These are phyloP conservation scores for Populus hybrid DNA, from an alignment of 441 rosid genomes.

Conservation along the genomic window DNA sequence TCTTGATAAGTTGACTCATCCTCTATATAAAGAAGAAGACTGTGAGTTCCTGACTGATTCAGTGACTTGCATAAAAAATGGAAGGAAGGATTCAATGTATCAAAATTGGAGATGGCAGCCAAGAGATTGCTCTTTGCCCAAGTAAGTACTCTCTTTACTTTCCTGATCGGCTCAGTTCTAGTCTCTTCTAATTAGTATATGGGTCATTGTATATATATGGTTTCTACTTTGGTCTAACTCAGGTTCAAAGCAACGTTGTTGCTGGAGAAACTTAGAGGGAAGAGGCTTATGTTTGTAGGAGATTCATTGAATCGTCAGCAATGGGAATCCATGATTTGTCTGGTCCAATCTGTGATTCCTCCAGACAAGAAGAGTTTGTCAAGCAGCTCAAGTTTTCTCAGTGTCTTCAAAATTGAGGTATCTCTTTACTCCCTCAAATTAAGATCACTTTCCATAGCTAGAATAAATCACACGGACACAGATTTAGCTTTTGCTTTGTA, in stretches of 20 bases:
- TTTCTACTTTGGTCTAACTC: background rate
- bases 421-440: background rate
- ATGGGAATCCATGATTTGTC: conserved; percentile 87
- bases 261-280: conserved; percentile 65
- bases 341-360: conserved; percentile 69
- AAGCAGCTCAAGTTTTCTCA: conserved; percentile 33
- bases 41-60: conserved; percentile 63
- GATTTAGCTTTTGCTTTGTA: background rate
- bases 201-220: background rate
- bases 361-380: conserved; percentile 51
- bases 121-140: conserved; percentile 65
- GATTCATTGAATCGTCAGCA: conserved; percentile 79
- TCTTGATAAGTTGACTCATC: conserved; percentile 49
- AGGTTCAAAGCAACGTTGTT: conserved; percentile 68
- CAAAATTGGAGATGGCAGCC: conserved; percentile 95
- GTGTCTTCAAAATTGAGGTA: conserved; percentile 61
- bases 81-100: conserved; percentile 66
- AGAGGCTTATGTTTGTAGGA: conserved; percentile 89
- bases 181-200: background rate
- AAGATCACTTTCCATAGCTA: background rate
- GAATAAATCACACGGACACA: too few species aligned
- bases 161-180: background rate
- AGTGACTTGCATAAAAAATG: conserved; percentile 18
- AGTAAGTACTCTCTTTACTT: conserved; percentile 29
- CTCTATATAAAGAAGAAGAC: conserved; percentile 66